These are phyloP conservation scores for Cladorrhinum samala DNA, from an alignment of 495 filamentous ascomycete genomes.

Conservation along the genomic window DNA sequence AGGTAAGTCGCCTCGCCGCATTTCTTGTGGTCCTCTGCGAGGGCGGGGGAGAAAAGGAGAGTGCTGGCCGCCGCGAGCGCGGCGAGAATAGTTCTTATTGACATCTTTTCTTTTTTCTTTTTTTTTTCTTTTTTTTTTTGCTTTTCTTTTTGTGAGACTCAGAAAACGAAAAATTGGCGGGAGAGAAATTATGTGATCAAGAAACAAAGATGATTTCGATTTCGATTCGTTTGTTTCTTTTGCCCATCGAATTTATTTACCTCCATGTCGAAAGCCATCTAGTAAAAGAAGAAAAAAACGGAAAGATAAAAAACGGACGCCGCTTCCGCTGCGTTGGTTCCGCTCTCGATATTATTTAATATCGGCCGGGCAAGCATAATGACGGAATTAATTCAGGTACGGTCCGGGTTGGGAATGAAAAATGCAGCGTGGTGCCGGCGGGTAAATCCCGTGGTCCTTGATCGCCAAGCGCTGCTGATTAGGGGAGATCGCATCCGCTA, in stretches of 20 bases:
- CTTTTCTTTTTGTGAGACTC: background rate
- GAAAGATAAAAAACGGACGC: no score
- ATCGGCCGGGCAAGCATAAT: background rate
- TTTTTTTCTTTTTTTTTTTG: background rate
- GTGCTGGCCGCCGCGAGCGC: background rate
- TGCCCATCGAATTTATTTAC: no score
- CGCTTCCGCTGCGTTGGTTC: background rate
- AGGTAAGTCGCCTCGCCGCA: slow-evolving; percentile 6
- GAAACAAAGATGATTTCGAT: no score
- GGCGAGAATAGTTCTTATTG: background rate
- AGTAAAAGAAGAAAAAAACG: no score
- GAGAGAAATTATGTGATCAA: no score
- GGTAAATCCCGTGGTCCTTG: background rate
- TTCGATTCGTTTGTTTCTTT: no score
- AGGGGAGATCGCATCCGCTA: background rate
- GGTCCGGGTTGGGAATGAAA: no score
- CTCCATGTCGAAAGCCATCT: no score
- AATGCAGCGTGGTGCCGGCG: no score
- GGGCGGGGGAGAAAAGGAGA: background rate
- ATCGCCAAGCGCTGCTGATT: background rate
- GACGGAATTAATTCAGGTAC: background rate
- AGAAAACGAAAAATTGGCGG: no score
- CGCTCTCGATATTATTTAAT: background rate
- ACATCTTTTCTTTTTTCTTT: background rate
- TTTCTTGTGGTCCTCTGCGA: background rate